phyloP scores from a whole-genome alignment of 345 rosid genomes.

The Cardamine resedifolia region DNA sequence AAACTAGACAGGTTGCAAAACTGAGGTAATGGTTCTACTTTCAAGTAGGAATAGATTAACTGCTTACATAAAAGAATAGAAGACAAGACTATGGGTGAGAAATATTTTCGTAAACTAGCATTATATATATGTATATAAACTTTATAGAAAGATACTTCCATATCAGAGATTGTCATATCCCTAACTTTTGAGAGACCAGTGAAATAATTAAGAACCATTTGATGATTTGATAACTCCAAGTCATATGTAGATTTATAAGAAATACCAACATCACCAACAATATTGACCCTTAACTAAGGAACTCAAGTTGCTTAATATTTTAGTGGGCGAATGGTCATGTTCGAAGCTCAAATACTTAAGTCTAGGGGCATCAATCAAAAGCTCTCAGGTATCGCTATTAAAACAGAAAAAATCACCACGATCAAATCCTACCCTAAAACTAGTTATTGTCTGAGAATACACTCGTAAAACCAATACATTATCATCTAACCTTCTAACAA shows the following conservation, averaged over 20 bases:
- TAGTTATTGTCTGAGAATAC: background rate
- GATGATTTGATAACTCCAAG: background rate
- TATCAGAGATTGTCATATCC: background rate
- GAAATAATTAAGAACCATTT: background rate
- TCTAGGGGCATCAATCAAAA: background rate
- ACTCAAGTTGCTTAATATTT: background rate
- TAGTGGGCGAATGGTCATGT: background rate
- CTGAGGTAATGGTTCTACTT: background rate
- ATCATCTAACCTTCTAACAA: background rate
- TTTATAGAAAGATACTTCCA: background rate
- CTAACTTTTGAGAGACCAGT: background rate
- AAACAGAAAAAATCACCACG: background rate
- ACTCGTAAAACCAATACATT: background rate
- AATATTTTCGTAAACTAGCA: background rate
- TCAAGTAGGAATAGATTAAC: background rate
- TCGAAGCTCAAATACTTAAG: background rate
- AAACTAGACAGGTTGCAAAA: slow-evolving; percentile 5
- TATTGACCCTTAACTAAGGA: background rate
- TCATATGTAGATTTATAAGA: background rate
- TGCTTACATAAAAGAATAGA: background rate
- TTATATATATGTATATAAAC: background rate
- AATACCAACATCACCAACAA: background rate
- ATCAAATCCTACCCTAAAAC: background rate
- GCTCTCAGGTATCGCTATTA: background rate
- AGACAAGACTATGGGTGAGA: background rate